phyloP scores from a whole-genome alignment of 2,329 filamentous ascomycete genomes.

The Fusarium domesticum region DNA sequence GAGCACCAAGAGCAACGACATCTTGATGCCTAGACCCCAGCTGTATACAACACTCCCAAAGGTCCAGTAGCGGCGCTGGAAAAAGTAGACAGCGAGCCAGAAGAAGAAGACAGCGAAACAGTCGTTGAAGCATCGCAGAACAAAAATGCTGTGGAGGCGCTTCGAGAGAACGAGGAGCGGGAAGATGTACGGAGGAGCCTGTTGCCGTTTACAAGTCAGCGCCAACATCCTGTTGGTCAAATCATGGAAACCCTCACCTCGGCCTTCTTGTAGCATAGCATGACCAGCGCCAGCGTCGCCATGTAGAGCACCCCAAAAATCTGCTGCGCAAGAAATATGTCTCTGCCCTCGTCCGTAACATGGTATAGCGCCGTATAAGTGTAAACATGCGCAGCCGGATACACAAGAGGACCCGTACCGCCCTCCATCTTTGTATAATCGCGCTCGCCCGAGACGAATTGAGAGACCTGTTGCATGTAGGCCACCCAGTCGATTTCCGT shows the following conservation, averaged over 20 bases:
- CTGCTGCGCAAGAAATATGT: constrained; percentile 79
- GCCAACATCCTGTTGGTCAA: background rate
- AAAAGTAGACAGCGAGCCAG: constrained; percentile 74
- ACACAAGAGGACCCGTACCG: constrained; percentile 88
- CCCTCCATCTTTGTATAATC: constrained; percentile 85
- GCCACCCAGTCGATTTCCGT: constrained; percentile 98
- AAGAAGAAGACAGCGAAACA: constrained; percentile 82
- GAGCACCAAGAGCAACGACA: constrained; percentile 80
- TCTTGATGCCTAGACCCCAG: constrained; percentile 86
- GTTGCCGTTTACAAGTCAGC: background rate
- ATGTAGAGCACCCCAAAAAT: constrained; percentile 82
- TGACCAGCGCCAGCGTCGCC: constrained; percentile 68
- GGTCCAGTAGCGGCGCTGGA: constrained; percentile 73
- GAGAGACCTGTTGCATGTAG: constrained; percentile 89
- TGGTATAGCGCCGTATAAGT: constrained; percentile 78
- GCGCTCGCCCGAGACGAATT: constrained; percentile 79
- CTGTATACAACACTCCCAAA: constrained; percentile 71
- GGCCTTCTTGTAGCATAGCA: constrained; percentile 76
- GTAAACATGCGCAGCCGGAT: constrained; percentile 91
- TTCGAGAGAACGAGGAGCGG: constrained; percentile 86
- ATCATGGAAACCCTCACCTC: constrained; percentile 47
- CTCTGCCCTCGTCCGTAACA: constrained; percentile 69
- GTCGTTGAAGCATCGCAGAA: constrained; percentile 94
- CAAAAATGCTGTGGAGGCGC: constrained; percentile 86
- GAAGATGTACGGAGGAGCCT: constrained; percentile 84